These are phyloP conservation scores for Escallonia herrerae DNA, from an alignment of 129 eudicot genomes.

Conservation along the genomic window DNA sequence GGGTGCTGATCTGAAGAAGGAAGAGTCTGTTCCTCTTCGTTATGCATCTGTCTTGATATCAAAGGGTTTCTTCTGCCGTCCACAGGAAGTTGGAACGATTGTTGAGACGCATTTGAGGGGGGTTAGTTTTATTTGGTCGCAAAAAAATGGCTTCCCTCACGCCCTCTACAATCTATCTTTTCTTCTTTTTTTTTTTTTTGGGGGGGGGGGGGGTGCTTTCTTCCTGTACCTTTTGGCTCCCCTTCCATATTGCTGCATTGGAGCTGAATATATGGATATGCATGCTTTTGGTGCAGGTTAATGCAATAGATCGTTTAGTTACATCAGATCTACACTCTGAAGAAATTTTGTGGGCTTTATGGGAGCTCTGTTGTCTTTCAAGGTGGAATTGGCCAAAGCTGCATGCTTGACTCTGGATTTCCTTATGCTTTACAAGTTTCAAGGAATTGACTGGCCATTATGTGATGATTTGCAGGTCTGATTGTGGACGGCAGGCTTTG, in stretches of 20 bases:
- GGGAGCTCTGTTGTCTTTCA: slow-evolving; percentile 91
- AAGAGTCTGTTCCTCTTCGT: slow-evolving; percentile 75
- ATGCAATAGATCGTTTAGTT: slow-evolving; percentile 61
- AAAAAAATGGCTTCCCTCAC: neutral
- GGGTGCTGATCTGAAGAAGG: slow-evolving; percentile 47
- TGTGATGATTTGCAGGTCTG: slow-evolving; percentile 54
- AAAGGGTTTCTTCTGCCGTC: slow-evolving; percentile 65
- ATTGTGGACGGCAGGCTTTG: slow-evolving; percentile 94
- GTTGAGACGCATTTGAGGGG: slow-evolving; percentile 80
- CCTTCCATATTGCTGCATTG: neutral
- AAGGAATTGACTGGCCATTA: slow-evolving; percentile 11
- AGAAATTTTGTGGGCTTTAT: slow-evolving; percentile 68
- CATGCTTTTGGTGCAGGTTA: slow-evolving; percentile 41
- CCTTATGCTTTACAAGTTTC: neutral
- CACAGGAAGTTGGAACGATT: slow-evolving; percentile 61
- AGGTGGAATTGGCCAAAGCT: slow-evolving; percentile 39
- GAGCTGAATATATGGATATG: neutral
- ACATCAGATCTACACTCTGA: slow-evolving; percentile 55
- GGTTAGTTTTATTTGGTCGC: slow-evolving; percentile 40
- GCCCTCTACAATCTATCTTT: neutral
- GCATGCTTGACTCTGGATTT: slow-evolving; percentile 5
- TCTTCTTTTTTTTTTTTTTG: slow-evolving; percentile 9
- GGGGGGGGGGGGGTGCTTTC: too few relatives aligned
- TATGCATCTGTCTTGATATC: slow-evolving; percentile 74
- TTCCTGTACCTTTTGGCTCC: neutral